These are phyloP conservation scores for Pseudogymnoascus sp. DNA, from an alignment of 2,329 filamentous ascomycete genomes.

Conservation along the genomic window DNA sequence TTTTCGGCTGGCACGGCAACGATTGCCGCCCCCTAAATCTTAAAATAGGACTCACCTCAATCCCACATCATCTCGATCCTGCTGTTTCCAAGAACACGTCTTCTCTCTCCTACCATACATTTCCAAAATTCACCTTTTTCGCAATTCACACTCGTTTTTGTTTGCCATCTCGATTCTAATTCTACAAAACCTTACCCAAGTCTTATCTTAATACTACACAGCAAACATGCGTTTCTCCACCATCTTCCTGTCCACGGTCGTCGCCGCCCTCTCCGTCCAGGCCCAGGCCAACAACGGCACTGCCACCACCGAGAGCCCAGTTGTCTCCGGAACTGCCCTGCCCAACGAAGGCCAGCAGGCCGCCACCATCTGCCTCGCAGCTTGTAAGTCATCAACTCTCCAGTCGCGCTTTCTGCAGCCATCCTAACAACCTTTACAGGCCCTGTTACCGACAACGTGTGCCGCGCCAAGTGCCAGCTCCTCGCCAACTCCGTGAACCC, in stretches of 20 bases:
- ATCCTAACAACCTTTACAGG: conserved; percentile 1
- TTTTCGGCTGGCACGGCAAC: background rate
- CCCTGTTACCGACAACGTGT: background rate
- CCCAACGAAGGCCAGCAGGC: background rate
- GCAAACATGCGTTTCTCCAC: conserved; percentile 7
- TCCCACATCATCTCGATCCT: background rate
- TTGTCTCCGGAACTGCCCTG: background rate
- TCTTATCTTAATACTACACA: background rate
- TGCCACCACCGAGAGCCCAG: background rate
- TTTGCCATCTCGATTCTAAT: background rate
- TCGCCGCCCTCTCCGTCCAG: background rate
- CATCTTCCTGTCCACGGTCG: conserved; percentile 6
- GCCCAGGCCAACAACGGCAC: background rate
- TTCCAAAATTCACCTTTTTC: background rate
- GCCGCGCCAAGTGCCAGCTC: background rate
- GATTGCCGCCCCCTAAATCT: background rate
- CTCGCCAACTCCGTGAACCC: conserved; percentile 3
- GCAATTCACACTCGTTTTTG: background rate
- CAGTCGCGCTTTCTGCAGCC: background rate
- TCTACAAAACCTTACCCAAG: background rate
- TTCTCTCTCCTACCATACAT: background rate
- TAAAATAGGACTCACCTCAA: conserved; percentile 5
- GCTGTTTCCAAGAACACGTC: background rate
- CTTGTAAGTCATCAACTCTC: background rate
- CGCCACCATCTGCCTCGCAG: background rate